A percentile compares a stretch with the other conserved stretches of the same genome.
These are phyloP conservation scores for Pleurotus eryngii DNA, from an alignment of 768 basidiomycete species.

Conservation along the genomic window DNA sequence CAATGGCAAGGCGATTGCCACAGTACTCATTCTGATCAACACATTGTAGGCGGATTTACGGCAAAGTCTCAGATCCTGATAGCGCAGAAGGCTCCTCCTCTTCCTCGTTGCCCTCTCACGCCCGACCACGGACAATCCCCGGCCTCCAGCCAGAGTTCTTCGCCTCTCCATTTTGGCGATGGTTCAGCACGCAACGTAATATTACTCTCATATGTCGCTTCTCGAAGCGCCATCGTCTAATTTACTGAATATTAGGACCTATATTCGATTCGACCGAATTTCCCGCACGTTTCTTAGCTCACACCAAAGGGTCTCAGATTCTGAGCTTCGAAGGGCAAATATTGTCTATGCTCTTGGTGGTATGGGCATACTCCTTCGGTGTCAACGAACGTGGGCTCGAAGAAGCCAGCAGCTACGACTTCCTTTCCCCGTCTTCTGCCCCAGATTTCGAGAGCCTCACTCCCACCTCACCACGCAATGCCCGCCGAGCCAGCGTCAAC, in stretches of 20 bases:
- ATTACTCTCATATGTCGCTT: conserved; percentile 7
- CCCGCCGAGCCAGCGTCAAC: conserved; percentile 9
- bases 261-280: conserved; percentile 51
- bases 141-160: conserved; percentile 78
- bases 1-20: not conserved
- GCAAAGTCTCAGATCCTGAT: conserved; percentile 54
- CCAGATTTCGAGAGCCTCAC: conserved; percentile 15
- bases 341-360: conserved; percentile 74
- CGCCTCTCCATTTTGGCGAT: conserved; percentile 77
- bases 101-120: conserved; percentile 30
- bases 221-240: conserved; percentile 9
- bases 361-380: conserved; percentile 90
- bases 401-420: conserved; percentile 22
- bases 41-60: conserved; percentile 66
- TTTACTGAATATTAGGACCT: conserved; percentile 53
- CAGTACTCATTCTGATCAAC: conserved; percentile 5
- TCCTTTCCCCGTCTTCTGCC: conserved; percentile 14
- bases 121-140: conserved; percentile 59
- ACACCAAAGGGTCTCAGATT: conserved; percentile 54
- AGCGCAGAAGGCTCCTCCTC: conserved; percentile 24
- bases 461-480: conserved; percentile 4
- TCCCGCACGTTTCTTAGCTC: conserved; percentile 64
- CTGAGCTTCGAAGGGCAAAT: conserved; percentile 75
- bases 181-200: conserved; percentile 84
- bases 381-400: conserved; percentile 75